Evolutionary conservation across 108 stramenopile species (phyloP), one percentile per base, ranked within the genome.

Genomic region (Cylindrotheca closterium): DNA sequence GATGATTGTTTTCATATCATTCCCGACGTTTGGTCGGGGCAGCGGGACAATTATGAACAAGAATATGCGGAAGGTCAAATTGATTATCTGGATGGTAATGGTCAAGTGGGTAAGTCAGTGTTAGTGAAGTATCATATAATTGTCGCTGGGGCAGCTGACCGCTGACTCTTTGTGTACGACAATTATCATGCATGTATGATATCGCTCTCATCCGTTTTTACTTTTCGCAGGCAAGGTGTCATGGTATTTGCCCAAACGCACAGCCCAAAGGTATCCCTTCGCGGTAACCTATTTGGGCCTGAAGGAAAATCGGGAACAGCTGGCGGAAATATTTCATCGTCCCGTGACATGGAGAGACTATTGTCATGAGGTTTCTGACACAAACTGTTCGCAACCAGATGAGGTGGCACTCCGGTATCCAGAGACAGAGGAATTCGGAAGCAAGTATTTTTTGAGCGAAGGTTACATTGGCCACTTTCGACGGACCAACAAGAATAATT

Each of bases 341-440:
- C 79, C 79, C 27, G 75, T 69, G 4, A 75, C 69, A 1, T 79
- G 79, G 79, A 31, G n/a, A 1, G 74, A 79, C 4, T 79, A 79
- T 51, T 79, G 79, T 32, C 21, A 50, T 0, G 24, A 48, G 0
- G 70, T 71, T 0, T 63, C 61, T 3, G 3, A 55, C 15, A 75
- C 21, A 30, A 74, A 65, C 25, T 79, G 78, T 30, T 23, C 47
- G 23, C 19, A 2, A n/a, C 51, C 49, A 4, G 73, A 79, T 63
- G 50, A 2, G 2, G 42, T 60, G 2, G 78, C 68, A 3, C 2
- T 15, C 1, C 21, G 55, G 22, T 28, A 19, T n/a, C 71, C 71
- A 0, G 37, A 49, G 8, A 15, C 48, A 19, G 60, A 61, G 15
- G 58, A 23, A 23, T 68, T 74, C 18, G 63, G 60, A 58, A 25